Conservation (phyloP, 2,329 filamentous ascomycete species). For the Calonectria multiphialidica region DNA sequence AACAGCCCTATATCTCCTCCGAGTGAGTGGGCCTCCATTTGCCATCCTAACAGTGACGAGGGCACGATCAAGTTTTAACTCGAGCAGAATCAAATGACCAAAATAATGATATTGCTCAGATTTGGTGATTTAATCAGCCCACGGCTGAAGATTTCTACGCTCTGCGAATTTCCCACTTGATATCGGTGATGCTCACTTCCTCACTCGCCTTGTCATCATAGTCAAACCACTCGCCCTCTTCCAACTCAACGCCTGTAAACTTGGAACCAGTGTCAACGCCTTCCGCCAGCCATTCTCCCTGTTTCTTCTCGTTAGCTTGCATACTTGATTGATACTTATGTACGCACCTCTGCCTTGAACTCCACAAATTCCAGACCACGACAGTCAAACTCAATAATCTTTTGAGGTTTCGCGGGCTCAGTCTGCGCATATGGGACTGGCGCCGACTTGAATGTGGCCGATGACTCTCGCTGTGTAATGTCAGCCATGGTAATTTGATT, state of each 20-base stretch:
- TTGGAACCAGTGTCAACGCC: constrained; percentile 84
- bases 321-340: fast-evolving
- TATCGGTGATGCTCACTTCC: constrained; percentile 91
- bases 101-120: not conserved
- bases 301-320: constrained; percentile 13
- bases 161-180: constrained; percentile 87
- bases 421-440: constrained; percentile 78
- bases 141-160: constrained; percentile 36
- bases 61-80: not conserved
- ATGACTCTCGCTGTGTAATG: constrained; percentile 78
- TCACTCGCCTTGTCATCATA: constrained; percentile 95
- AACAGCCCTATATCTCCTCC: not conserved
- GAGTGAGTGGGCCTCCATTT: not conserved
- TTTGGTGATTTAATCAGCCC: not conserved
- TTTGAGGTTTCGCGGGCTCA: constrained; percentile 80
- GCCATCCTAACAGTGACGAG: not conserved
- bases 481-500: not conserved
- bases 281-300: constrained; percentile 92
- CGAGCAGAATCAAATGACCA: not conserved
- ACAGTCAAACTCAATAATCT: constrained; percentile 92
- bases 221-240: constrained; percentile 96
- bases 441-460: constrained; percentile 83
- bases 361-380: constrained; percentile 92
- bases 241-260: constrained; percentile 84
- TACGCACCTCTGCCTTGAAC: constrained; percentile 85